A percentile compares a stretch with the other conserved stretches of the same genome.
phyloP scores from a whole-genome alignment of 1,284 basidiomycete genomes.

The Austroboletus niveus region DNA sequence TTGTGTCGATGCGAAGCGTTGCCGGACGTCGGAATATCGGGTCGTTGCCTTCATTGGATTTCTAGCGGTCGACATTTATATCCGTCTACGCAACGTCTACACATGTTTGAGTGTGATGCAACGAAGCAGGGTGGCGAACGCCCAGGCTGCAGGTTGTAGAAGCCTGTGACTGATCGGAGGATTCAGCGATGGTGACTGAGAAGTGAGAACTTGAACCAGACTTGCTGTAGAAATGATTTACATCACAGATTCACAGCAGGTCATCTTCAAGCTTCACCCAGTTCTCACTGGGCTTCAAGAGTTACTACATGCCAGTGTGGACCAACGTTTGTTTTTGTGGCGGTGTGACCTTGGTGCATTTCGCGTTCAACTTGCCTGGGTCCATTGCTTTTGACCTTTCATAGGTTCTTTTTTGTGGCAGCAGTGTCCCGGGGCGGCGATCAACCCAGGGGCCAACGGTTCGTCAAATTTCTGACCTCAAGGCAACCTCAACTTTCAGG shows the following conservation, averaged over 20 bases:
- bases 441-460: neutral
- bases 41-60: neutral
- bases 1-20: neutral
- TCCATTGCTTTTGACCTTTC: no score
- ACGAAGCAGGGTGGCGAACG: neutral
- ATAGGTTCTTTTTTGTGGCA: no score
- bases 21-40: neutral
- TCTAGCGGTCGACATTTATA: slow-evolving; percentile 11
- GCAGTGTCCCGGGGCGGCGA: neutral
- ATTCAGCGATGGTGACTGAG: neutral
- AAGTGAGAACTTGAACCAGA: neutral
- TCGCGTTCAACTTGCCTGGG: no score
- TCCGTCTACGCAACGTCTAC: neutral
- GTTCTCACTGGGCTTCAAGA: no score
- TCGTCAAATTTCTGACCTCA: neutral
- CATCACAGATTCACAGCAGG: neutral
- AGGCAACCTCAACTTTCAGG: neutral
- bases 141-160: no score
- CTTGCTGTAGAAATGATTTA: neutral
- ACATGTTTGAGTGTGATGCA: neutral
- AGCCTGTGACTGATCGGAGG: no score
- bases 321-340: no score
- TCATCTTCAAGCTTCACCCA: neutral
- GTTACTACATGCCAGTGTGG: no score
- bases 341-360: no score